Base-by-base conservation (phyloP, 1,284 basidiomycete genomes). In the Cutaneotrichosporon cyanovorans region DNA sequence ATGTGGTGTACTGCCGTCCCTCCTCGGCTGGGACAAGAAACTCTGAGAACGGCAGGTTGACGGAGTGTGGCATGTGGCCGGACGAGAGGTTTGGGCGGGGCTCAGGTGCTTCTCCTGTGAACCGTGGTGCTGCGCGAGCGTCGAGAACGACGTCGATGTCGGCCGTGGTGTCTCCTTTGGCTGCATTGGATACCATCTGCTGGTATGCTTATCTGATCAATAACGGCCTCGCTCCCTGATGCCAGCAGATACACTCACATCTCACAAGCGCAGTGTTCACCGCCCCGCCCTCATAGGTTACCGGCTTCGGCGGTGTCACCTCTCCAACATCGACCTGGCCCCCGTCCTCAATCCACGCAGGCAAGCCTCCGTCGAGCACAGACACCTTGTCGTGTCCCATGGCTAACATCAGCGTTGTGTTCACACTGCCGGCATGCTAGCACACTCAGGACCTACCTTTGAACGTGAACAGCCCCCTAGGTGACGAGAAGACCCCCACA, bases 401-500 rank as follows among this genome's bases (percentile, higher is more conserved):
- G 19, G 84, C 78, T 74, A 72, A 16, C 2, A 51, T 59, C 46
- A 50, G 52, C 32, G 7, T 12, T 33, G 15, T 9, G 15, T 25
- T 19, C 25, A 2, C 25, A 40, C n/a, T 15, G 12, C 31, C 38
- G n/a, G n/a, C n/a, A n/a, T n/a, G n/a, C n/a, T n/a, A n/a, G n/a
- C n/a, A n/a, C n/a, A n/a, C n/a, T n/a, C n/a, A n/a, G n/a, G n/a
- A 62, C 70, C 23, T 53, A 74, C 74, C 65, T 42, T 85, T 81
- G 77, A 95, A 93, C 73, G 87, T 96, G 75, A 85, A 96, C 20
- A 90, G 77, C 3, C 87, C 87, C 50, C 92, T 80, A 40, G 92
- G 90, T 20, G 87, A 80, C 1, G 87, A 90, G 74, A 96, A 93
- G 20, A 95, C 75, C 8, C 89, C 89, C 46, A 83, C 77, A 2